Conservation (phyloP, 805 yeast species). For the Candida ipomoeae region DNA sequence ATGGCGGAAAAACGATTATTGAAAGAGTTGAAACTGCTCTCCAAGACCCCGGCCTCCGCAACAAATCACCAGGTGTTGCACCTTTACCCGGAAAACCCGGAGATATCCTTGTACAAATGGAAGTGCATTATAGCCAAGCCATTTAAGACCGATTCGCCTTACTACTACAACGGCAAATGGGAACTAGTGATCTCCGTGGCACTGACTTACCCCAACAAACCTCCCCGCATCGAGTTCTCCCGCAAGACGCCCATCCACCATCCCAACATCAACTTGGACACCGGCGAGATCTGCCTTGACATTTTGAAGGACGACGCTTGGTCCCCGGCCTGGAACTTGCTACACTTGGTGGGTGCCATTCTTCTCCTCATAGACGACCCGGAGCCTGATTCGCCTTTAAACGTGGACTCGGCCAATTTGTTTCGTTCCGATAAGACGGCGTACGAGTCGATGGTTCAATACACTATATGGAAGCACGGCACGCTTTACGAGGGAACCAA, state of each 20-base stretch:
- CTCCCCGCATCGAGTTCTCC: constrained; percentile 54
- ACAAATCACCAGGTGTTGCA: constrained; percentile 36
- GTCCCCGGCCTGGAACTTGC: constrained; percentile 73
- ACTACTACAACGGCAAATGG: constrained; percentile 50
- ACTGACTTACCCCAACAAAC: constrained; percentile 49
- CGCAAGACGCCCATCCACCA: constrained; percentile 37
- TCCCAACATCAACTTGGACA: constrained; percentile 36
- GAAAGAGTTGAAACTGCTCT: constrained; percentile 35
- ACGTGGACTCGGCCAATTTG: constrained; percentile 64
- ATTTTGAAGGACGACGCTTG: constrained; percentile 53
- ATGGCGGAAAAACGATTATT: constrained; percentile 42
- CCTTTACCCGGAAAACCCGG: constrained; percentile 39
- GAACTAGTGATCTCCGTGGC: constrained; percentile 44
- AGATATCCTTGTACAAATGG: constrained; percentile 14
- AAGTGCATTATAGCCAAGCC: constrained; percentile 21
- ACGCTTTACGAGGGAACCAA: constrained; percentile 21
- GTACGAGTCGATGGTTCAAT: constrained; percentile 39
- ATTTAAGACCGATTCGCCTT: constrained; percentile 42
- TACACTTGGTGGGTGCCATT: constrained; percentile 53
- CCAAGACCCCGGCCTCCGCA: constrained; percentile 23
- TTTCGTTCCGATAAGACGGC: constrained; percentile 41
- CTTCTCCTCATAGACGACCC: constrained; percentile 57
- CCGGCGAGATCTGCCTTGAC: constrained; percentile 72
- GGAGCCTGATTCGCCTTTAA: constrained; percentile 68
- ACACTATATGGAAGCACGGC: constrained; percentile 36